Base-by-base conservation (phyloP, 1,139 yeast genomes). In the Scheffersomyces titani region DNA sequence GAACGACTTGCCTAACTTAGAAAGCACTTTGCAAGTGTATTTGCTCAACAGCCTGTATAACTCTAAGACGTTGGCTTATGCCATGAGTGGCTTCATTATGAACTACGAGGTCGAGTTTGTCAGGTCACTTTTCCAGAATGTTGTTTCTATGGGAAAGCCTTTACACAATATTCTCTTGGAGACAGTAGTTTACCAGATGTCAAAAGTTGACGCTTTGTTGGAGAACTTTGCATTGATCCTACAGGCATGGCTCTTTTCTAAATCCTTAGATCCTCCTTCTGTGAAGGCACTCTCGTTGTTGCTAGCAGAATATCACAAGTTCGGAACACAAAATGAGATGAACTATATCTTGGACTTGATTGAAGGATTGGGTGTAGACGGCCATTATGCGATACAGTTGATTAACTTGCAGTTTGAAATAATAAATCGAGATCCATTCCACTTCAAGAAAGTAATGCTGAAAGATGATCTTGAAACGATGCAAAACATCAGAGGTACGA, bases 101-200 rank as follows among this genome's bases (percentile, higher is more conserved):
- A 74, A 70, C 61, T 77, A 72, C 60, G 80, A 79, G 49, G 69
- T 76, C 5, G 74, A 71, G 47, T 65, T 63, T 21, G 68, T 76
- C 46, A 75, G 70, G 54, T 57, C 59, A 5, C 57, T 69, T 48
- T 63, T 73, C 58, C 64, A 65, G 19, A 70, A 64, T 55, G 54
- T 72, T 9, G 54, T 70, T 7, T 61, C 65, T 0, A 57, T 66
- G 55, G 60, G 64, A 3, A 62, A 62, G 40, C 65, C 64, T 21
- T 59, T 73, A 53, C 65, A 74, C 36, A 59, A 69, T 24, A 21
- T 59, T 1, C 61, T 78, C 2, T 57, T 79, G n/a, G 75, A 77
- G 20, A 60, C 70, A 1, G 66, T 73, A 4, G 53, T 77, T 5
- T 54, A 56, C 36, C 70, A 69, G 54, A 65, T 77, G 52, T 63